Evolutionary conservation across 139 green algal genomes (phyloP).

Genomic region (Picochlorum sp.): DNA sequence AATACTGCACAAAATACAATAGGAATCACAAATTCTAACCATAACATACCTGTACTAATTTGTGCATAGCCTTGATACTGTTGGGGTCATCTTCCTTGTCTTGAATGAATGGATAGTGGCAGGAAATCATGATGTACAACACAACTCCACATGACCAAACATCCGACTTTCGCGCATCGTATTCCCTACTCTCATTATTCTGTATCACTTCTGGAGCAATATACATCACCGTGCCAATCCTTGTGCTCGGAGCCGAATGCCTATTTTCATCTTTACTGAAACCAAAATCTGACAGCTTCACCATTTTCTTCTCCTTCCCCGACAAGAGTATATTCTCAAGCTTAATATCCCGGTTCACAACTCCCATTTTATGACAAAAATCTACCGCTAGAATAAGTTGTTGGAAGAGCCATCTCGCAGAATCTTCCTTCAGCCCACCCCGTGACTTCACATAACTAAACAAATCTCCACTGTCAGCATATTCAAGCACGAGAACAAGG

Average conservation of each 20-base stretch:
- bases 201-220: slow-evolving; percentile 91
- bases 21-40: too few relatives aligned
- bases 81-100: slow-evolving; percentile 35
- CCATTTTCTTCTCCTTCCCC: background rate
- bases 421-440: slow-evolving; percentile 76
- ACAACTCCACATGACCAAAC: slow-evolving; percentile 96
- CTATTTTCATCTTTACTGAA: slow-evolving; percentile 7
- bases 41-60: too few relatives aligned
- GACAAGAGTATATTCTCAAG: slow-evolving; percentile 8
- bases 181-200: slow-evolving; percentile 57
- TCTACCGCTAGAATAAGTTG: slow-evolving; percentile 90
- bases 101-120: slow-evolving; percentile 89
- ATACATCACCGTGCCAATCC: slow-evolving; percentile 66
- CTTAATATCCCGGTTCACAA: slow-evolving; percentile 20
- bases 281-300: slow-evolving; percentile 34
- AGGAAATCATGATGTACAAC: slow-evolving; percentile 90
- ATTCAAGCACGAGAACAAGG: slow-evolving; percentile 74
- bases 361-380: slow-evolving; percentile 44
- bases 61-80: background rate
- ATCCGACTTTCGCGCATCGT: slow-evolving; percentile 79
- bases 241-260: slow-evolving; percentile 2
- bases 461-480: slow-evolving; percentile 55
- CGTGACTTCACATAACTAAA: slow-evolving; percentile 61
- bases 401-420: slow-evolving; percentile 97
- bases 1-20: too few relatives aligned